Evolutionary conservation across 2,329 filamentous ascomycete genomes (phyloP).

Genomic region (Blumeria graminis): DNA sequence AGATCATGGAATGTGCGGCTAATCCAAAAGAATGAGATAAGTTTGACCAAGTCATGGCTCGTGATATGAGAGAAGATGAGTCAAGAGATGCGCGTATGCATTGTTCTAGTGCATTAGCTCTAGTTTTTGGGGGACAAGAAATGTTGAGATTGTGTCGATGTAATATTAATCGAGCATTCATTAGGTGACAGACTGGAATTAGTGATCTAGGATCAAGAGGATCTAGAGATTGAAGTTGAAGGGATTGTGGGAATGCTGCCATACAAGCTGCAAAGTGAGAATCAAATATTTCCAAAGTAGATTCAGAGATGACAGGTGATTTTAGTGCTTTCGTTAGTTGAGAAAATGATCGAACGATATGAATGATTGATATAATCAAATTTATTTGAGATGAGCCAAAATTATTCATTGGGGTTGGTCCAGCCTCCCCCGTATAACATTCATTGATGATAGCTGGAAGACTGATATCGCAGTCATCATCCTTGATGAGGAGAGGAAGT

Average conservation of each 20-base stretch:
- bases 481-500: constrained; percentile 59
- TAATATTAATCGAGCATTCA: constrained; percentile 62
- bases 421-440: constrained; percentile 40
- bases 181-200: constrained; percentile 51
- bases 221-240: constrained; percentile 40
- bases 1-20: constrained; percentile 42
- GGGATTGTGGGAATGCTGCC: constrained; percentile 48
- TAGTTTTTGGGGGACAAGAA: constrained; percentile 36
- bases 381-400: constrained; percentile 34
- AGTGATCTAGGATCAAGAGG: constrained; percentile 52
- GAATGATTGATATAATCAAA: constrained; percentile 54
- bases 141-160: constrained; percentile 76
- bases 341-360: constrained; percentile 56
- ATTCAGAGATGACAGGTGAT: constrained; percentile 37
- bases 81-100: constrained; percentile 55
- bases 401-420: constrained; percentile 26
- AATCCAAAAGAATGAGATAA: constrained; percentile 14
- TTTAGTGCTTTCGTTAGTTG: constrained; percentile 48
- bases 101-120: constrained; percentile 48
- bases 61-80: constrained; percentile 50
- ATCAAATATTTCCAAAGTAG: constrained; percentile 56
- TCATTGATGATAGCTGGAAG: constrained; percentile 66
- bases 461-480: constrained; percentile 65
- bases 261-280: constrained; percentile 55
- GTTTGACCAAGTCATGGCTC: constrained; percentile 27